Evolutionary conservation across 495 filamentous ascomycete species (phyloP), one percentile per base, ranked within the genome.

Genomic region (Penicillium odoratum): DNA sequence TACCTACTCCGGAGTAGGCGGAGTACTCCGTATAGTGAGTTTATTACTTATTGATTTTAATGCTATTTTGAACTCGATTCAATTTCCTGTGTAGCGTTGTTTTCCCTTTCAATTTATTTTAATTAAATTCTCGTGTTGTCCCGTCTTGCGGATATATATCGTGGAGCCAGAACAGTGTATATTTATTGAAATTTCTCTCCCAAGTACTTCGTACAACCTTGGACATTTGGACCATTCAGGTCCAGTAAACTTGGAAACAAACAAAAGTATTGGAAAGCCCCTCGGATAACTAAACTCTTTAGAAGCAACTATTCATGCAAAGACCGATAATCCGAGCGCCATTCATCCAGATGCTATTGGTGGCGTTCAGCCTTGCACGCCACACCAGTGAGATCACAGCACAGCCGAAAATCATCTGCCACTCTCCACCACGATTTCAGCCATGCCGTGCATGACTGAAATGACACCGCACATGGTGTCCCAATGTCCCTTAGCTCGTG

Each of bases 341-440:
- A 9, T 28, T 28, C 30, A 61, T 40, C 15, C 15, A n/a, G 38
- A 55, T 28, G 33, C 47, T 9, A 31, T 13, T 30, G 38, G 58
- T 64, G 60, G 63, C 60, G 54, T 42, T 40, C 63, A 42, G 28
- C 55, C 45, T 36, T 58, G 55, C 52, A 53, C 45, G 60, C 66
- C 66, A 69, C 60, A 57, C 63, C 66, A 66, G 58, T 69, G 42
- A 69, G 38, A 69, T 60, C 47, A 40, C 53, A 40, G 58, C 48
- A 56, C 56, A 66, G 42, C 58, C 66, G 60, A 64, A 58, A 7
- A 34, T 43, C n/a, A 54, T 52, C 52, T 53, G 52, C 54, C 53
- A 43, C 13, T 56, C 31, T 53, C 47, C 25, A 29, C 46, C 46
- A 51, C 30, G 45, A 56, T 25, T 31, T 31, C 48, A 36, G 48